Base-by-base conservation (phyloP, 805 yeast genomes). In the Naumovozyma dairenensis region DNA sequence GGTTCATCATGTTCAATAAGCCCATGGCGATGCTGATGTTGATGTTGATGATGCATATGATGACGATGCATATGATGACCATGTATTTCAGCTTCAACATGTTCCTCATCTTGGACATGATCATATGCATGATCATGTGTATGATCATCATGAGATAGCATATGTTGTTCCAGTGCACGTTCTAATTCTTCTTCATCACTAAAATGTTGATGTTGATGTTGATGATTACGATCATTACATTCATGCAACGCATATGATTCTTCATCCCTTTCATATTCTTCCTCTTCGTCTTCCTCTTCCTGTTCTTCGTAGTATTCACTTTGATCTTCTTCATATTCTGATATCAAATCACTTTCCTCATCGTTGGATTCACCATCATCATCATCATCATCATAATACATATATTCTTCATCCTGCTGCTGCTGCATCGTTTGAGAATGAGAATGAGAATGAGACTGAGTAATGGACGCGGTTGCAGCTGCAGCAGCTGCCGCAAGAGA, bases 401-500 rank as follows among this genome's bases (percentile, higher is more conserved):
- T 55, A 16, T 39, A 36, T 22, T 48, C 48, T 16, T 44, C 51
- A 32, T 41, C 53, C 21, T 43, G 38, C 6, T 51, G 53, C 24
- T 53, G 53, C 25, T 18, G 10, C 10, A 27, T n/a, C 12, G 16
- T 10, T 10, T 17, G 17, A 27, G n/a, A 6, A 6, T 45, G 38
- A 3, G 48, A 36, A 5, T 3, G 18, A 40, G 35, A 25, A 21
- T 36, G 16, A 21, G 41, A 16, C 33, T 37, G 12, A 6, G 45
- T 33, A 14, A 37, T 40, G 8, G 43, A 41, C 10, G 43, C 34
- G 2, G 45, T 38, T 8, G 51, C 49, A 14, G 53, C 47, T 1
- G 51, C 49, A 2, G 57, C 54, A 1, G 55, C 54, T 12, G 55
- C 54, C 2, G 55, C 53, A 12, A 50, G 24, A 8, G 55, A 44